Evolutionary conservation across 2,329 filamentous ascomycete species (phyloP), one percentile per base, ranked within the genome.

Genomic region (Plectosphaerella plurivora): DNA sequence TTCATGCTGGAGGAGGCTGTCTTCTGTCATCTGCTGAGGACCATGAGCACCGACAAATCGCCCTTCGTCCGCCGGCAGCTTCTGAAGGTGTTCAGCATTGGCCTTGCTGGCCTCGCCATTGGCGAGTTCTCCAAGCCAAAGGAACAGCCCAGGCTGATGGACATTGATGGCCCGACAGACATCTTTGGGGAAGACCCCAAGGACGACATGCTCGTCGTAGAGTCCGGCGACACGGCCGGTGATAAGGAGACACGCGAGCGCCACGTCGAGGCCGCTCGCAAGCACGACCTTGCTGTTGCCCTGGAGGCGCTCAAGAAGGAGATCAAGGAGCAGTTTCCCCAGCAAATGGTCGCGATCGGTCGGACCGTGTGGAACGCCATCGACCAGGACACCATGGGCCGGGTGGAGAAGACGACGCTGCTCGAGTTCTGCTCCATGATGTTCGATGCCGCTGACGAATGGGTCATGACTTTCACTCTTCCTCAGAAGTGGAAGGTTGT

Each of bases 41-140:
- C 77, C 15, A 70, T 86, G 51, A 82, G 81, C 54, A 84, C 80
- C 2, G 84, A 87, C 63, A 72, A 74, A 20, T 88, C 85, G 2
- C 83, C 84, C 0, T 87, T 76, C 60, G 77, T 87, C 6, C 81
- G 85, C 41, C 75, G 77, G 53, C 76, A 73, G 53, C 74, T 87
- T 14, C 84, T 85, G 59, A 78, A 82, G 56, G 72, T 77, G 8
- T 76, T 87, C 55, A 79, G 76, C 44, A 71, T 74, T 20, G 85
- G 84, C 5, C 69, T 88, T 41, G 85, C 83, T 4, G 75, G 77
- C 22, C 78, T 88, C 53, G 85, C 84, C 3, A 80, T 87, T 61
- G 84, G 83, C 36, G 83, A 87, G 58, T 73, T 77, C 53, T 61
- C 76, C 28, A 77, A 79, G 59, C 66, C 69, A 44, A 68, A 65